Evolutionary conservation across 306 rosid species (phyloP), one percentile per base, ranked within the genome.

Genomic region (Glycine latifolia): DNA sequence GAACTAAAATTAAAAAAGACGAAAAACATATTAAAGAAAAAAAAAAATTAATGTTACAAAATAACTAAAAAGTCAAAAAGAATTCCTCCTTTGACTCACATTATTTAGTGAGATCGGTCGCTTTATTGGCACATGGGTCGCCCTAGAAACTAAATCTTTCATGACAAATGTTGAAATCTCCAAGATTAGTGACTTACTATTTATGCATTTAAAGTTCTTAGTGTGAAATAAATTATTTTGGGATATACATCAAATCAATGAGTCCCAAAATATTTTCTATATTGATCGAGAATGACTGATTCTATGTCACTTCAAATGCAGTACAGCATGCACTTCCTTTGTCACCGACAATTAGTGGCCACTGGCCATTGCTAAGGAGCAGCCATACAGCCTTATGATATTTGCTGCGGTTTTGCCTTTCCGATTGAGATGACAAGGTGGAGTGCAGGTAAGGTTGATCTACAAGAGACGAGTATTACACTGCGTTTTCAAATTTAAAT

Each of bases 281-380:
- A 33, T 61, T 61, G 16, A 26, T 10, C 3, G 67, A 13, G 3
- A 61, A 20, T 4, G 16, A 33, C 46, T 35, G 48, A 9, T 65
- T 65, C 20, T 31, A 65, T 65, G 71, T 39, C 71, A 37, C 71
- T 37, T 43, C 35, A 15, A 67, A 15, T 43, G 76, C 47, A 71
- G 13, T 8, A 48, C n/a, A 16, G 20, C 61, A 31, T 71, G 47
- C 12, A 48, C n/a, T 70, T 49, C 26, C 46, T 11, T 7, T 31
- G 76, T 50, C 60, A 49, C 11, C 20, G 60, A 31, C 76, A 11
- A 49, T 35, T 15, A 16, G 44, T 20, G 1, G 59, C 31, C 31
- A 26, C 31, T 70, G 75, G 44, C 5, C 15, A 6, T 12, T 7
- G 76, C 26, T 1, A 3, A 46, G 39, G 11, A 17, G 41, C 58